A percentile compares a stretch with the other conserved stretches of the same genome.
phyloP scores from a whole-genome alignment of 23 red algal genomes.

The Gracilariopsis chorda region DNA sequence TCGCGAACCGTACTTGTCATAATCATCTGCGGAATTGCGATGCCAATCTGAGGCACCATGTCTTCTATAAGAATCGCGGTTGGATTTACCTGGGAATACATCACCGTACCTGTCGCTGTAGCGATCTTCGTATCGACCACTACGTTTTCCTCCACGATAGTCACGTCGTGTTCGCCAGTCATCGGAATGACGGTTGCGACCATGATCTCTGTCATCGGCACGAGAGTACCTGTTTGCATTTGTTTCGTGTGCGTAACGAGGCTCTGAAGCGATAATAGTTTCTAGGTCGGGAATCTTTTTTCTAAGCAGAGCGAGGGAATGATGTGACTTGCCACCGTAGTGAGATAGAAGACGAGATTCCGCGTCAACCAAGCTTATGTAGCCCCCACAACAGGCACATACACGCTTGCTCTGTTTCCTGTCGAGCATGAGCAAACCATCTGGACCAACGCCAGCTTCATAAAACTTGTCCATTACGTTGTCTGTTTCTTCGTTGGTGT shows the following conservation, averaged over 20 bases:
- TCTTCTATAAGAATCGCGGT: not conserved
- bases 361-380: slow-evolving; percentile 55
- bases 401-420: slow-evolving; percentile 64
- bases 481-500: not conserved
- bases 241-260: not conserved
- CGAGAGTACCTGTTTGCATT: not conserved
- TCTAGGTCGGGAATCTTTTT: slow-evolving; percentile 55
- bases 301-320: slow-evolving; percentile 41
- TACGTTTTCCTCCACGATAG: not conserved
- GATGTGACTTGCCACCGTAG: slow-evolving; percentile 65
- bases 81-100: not conserved
- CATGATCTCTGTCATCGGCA: not conserved
- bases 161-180: slow-evolving; percentile 9
- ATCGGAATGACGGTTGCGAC: not conserved
- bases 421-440: slow-evolving; percentile 55
- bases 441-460: slow-evolving; percentile 44
- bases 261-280: not conserved
- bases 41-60: not conserved
- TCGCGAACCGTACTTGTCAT: slow-evolving; percentile 9
- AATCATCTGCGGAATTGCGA: not conserved
- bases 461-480: slow-evolving; percentile 59
- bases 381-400: slow-evolving; percentile 61
- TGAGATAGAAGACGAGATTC: slow-evolving; percentile 63
- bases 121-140: slow-evolving; percentile 12
- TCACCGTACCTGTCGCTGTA: not conserved